Percentiles rank a stretch among this genome's conserved stretches.
Evolutionary conservation across 192 early-diverging fungal species (phyloP).

Genomic region (Spizellomyces punctatus): DNA sequence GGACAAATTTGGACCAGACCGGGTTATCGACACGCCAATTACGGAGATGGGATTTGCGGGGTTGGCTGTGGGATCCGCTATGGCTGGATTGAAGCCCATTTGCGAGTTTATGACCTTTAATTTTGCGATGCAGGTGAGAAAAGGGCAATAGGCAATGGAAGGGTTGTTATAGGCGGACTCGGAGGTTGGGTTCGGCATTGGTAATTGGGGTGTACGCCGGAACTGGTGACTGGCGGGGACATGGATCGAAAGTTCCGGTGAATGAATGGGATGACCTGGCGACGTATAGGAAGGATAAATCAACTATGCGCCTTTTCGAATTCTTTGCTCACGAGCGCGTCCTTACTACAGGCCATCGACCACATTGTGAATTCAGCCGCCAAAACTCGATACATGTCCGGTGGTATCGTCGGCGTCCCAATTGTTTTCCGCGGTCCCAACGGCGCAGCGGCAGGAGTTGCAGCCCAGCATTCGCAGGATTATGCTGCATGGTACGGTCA

Average conservation of each 20-base stretch:
- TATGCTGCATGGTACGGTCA: constrained; percentile 98
- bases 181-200: too few relatives aligned
- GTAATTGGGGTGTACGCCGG: background rate
- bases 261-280: too few relatives aligned
- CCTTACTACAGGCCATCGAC: constrained; percentile 78
- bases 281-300: too few relatives aligned
- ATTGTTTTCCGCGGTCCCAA: constrained; percentile 99
- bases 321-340: too few relatives aligned
- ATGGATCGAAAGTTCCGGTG: too few relatives aligned
- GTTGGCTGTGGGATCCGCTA: constrained; percentile 91
- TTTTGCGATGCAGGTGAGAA: constrained; percentile 95
- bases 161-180: too few relatives aligned
- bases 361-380: constrained; percentile 99
- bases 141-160: background rate
- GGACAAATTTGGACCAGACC: constrained; percentile 96
- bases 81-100: constrained; percentile 91
- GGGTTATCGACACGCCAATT: constrained; percentile 98
- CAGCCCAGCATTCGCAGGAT: constrained; percentile 98
- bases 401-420: constrained; percentile 81
- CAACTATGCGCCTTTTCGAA: too few relatives aligned
- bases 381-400: constrained; percentile 98
- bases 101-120: constrained; percentile 99
- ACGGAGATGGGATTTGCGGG: constrained; percentile 98
- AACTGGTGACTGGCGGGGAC: background rate
- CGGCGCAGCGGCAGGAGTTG: constrained; percentile 96